These are phyloP conservation scores for Mycena sp. DNA, from an alignment of 1,284 basidiomycete genomes.

Conservation along the genomic window DNA sequence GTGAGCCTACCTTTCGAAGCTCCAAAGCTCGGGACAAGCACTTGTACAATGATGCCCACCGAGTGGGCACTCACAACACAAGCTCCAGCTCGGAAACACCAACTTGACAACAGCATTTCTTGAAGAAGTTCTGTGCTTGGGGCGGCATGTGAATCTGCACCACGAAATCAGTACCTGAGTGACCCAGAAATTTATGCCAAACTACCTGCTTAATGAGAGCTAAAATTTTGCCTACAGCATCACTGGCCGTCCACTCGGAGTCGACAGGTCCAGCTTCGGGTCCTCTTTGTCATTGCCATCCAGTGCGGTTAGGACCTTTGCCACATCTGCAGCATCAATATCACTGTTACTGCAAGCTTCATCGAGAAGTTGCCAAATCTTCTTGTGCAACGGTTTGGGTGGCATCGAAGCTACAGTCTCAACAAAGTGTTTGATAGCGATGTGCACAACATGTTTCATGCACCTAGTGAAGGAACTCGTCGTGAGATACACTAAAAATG, in stretches of 20 bases:
- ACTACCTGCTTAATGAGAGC: constrained; percentile 25
- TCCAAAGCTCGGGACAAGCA: constrained; percentile 28
- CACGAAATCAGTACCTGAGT: too few relatives aligned
- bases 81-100: constrained; percentile 30
- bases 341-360: too few relatives aligned
- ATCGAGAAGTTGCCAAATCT: too few relatives aligned
- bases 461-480: neutral
- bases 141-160: constrained; percentile 37
- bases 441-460: neutral
- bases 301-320: too few relatives aligned
- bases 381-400: neutral
- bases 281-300: neutral
- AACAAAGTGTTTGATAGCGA: neutral
- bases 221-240: constrained; percentile 20
- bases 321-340: too few relatives aligned
- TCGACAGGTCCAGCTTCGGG: neutral
- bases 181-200: too few relatives aligned
- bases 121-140: constrained; percentile 37
- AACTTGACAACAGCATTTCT: constrained; percentile 26
- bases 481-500: too few relatives aligned
- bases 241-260: constrained; percentile 8
- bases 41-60: constrained; percentile 38
- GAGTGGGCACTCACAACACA: constrained; percentile 34
- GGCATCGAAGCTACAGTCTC: neutral
- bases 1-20: neutral